Evolutionary conservation across 352 stramenopile genomes (phyloP).

Genomic region (Pythium monospermum): DNA sequence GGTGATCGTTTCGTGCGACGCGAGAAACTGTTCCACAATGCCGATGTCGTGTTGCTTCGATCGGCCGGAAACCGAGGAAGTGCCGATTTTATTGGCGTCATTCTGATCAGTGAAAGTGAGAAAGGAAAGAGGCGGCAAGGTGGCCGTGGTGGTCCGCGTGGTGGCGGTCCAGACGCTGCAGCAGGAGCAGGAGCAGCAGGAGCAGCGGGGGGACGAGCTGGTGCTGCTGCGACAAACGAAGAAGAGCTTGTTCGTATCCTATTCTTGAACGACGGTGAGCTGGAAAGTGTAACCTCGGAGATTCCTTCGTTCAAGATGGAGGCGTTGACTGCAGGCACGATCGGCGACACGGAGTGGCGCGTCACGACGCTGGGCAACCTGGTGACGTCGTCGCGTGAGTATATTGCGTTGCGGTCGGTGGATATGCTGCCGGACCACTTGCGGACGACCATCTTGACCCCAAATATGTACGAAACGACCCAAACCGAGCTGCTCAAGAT

Average conservation of each 20-base stretch:
- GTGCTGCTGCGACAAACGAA: conserved; percentile 36
- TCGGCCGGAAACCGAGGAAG: conserved; percentile 29
- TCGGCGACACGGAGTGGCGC: conserved; percentile 73
- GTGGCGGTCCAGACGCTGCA: no score
- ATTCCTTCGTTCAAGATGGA: conserved; percentile 62
- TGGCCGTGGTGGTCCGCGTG: conserved; percentile 10
- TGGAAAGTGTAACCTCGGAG: conserved; percentile 61
- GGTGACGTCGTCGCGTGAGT: conserved; percentile 75
- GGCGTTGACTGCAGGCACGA: conserved; percentile 51
- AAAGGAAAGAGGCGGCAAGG: conserved; percentile 47
- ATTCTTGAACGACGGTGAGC: conserved; percentile 77
- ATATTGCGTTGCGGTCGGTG: conserved; percentile 75
- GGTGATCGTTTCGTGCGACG: conserved; percentile 24
- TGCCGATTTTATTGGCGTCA: conserved; percentile 65
- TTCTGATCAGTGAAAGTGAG: conserved; percentile 72
- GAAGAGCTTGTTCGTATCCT: conserved; percentile 67
- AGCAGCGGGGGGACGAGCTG: no score
- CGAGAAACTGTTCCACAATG: conserved; percentile 72
- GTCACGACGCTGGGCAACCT: conserved; percentile 73
- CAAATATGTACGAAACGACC: conserved; percentile 73
- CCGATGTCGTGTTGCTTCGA: conserved; percentile 67
- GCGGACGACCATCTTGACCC: conserved; percentile 70
- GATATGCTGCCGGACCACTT: conserved; percentile 82
- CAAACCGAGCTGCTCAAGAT: conserved; percentile 71
- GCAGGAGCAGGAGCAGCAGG: no score